These are phyloP conservation scores for Entophlyctis luteolus DNA, from an alignment of 192 early-diverging fungal species.

Conservation along the genomic window DNA sequence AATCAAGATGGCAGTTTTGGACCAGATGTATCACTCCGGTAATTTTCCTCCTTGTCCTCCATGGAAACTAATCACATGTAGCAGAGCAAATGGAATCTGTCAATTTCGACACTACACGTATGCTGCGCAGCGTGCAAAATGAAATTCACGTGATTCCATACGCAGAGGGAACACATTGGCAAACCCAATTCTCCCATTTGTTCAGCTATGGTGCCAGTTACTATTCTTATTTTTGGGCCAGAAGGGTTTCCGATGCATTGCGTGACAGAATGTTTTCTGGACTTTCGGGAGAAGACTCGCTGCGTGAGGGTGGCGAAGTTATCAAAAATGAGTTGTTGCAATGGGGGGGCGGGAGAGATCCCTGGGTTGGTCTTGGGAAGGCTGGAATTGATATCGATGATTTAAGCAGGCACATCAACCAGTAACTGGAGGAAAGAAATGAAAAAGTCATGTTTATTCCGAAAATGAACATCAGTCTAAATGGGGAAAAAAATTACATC, in stretches of 20 bases:
- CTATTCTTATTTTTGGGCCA: constrained; percentile 90
- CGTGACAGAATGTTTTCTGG: constrained; percentile 69
- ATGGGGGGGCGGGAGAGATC: constrained; percentile 93
- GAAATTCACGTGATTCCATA: constrained; percentile 65
- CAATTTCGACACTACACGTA: constrained; percentile 52
- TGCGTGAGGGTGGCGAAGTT: constrained; percentile 51
- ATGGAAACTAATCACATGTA: background rate
- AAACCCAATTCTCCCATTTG: constrained; percentile 86
- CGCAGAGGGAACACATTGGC: constrained; percentile 75
- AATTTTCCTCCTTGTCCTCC: constrained; percentile 40
- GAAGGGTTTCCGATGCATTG: constrained; percentile 74
- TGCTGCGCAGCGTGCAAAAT: constrained; percentile 62
- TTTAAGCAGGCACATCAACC: background rate
- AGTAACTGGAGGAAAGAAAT: background rate
- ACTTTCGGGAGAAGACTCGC: constrained; percentile 52
- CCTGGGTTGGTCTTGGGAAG: constrained; percentile 62
- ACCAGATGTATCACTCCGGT: constrained; percentile 77
- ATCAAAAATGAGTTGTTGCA: constrained; percentile 67
- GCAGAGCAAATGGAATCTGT: background rate
- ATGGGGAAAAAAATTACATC: constrained; percentile 26
- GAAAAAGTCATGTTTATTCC: background rate
- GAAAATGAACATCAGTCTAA: background rate
- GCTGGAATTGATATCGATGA: constrained; percentile 27
- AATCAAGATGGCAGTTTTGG: constrained; percentile 85
- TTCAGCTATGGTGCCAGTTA: constrained; percentile 90